A percentile compares a stretch with the other conserved stretches of the same genome.
Conservation (phyloP, 2,329 filamentous ascomycete species). For the Aspergillus nomiae region DNA sequence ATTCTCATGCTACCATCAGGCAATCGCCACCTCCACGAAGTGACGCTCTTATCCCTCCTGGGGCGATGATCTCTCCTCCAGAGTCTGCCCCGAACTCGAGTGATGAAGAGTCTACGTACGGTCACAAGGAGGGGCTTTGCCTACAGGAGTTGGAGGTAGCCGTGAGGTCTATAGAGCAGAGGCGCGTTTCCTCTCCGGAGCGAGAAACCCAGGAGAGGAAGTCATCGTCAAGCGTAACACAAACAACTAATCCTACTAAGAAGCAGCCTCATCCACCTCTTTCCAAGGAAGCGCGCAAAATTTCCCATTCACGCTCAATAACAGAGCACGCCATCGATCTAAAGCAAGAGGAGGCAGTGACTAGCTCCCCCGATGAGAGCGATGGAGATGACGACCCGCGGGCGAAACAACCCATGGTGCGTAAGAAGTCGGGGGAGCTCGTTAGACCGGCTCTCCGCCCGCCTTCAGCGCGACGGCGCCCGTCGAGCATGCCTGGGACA, state of each 20-base stretch:
- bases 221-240: slow-evolving; percentile 33
- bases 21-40: slow-evolving; percentile 83
- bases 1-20: slow-evolving; percentile 65
- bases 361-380: slow-evolving; percentile 47
- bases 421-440: slow-evolving; percentile 97
- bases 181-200: slow-evolving; percentile 33
- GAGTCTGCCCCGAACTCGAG: slow-evolving; percentile 80
- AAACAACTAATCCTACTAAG: slow-evolving; percentile 20
- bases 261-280: slow-evolving; percentile 43
- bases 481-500: slow-evolving; percentile 96
- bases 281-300: slow-evolving; percentile 60
- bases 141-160: slow-evolving; percentile 75
- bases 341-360: slow-evolving; percentile 45
- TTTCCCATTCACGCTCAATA: slow-evolving; percentile 62
- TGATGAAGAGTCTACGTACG: slow-evolving; percentile 65
- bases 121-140: slow-evolving; percentile 47
- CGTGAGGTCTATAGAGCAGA: slow-evolving; percentile 71
- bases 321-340: slow-evolving; percentile 57
- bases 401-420: slow-evolving; percentile 84
- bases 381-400: slow-evolving; percentile 64
- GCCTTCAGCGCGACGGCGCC: slow-evolving; percentile 71
- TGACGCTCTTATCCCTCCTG: slow-evolving; percentile 74
- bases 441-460: slow-evolving; percentile 88
- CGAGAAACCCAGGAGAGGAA: slow-evolving; percentile 22
- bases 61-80: slow-evolving; percentile 86